phyloP scores from a whole-genome alignment of 805 yeast genomes.

The Candida argentea region DNA sequence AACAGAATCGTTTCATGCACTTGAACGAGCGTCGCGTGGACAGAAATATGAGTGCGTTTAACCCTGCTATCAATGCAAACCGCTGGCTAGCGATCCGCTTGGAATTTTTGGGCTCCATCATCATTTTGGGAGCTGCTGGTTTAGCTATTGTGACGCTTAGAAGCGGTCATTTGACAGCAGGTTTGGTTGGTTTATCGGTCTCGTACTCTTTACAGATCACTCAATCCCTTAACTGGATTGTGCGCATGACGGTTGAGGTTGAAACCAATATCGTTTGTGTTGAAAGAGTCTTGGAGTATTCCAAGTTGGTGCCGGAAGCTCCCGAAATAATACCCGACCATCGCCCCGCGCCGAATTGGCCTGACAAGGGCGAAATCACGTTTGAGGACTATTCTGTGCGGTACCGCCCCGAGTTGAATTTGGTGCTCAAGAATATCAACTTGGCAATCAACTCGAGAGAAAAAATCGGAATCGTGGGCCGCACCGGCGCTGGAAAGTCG shows the following conservation, averaged over 20 bases:
- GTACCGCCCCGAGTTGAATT: conserved; percentile 35
- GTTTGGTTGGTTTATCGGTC: conserved; percentile 88
- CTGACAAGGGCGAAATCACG: conserved; percentile 24
- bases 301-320: conserved; percentile 76
- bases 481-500: conserved; percentile 39
- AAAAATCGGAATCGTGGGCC: conserved; percentile 35
- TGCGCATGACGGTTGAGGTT: conserved; percentile 96
- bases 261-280: conserved; percentile 96
- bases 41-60: conserved; percentile 81
- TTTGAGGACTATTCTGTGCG: conserved; percentile 30
- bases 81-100: conserved; percentile 96
- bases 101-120: conserved; percentile 82
- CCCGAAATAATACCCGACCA: conserved; percentile 52
- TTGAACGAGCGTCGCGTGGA: conserved; percentile 68
- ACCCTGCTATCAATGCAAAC: conserved; percentile 86
- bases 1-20: conserved; percentile 49
- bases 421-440: conserved; percentile 30
- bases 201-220: conserved; percentile 91
- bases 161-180: conserved; percentile 69
- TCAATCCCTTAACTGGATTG: conserved; percentile 93
- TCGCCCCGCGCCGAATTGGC: conserved; percentile 46
- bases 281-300: conserved; percentile 86
- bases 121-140: conserved; percentile 80
- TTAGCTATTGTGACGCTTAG: conserved; percentile 63
- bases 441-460: conserved; percentile 27